Evolutionary conservation across 202 grass and related monocot species (phyloP).

Genomic region (Elaeis oleifera): DNA sequence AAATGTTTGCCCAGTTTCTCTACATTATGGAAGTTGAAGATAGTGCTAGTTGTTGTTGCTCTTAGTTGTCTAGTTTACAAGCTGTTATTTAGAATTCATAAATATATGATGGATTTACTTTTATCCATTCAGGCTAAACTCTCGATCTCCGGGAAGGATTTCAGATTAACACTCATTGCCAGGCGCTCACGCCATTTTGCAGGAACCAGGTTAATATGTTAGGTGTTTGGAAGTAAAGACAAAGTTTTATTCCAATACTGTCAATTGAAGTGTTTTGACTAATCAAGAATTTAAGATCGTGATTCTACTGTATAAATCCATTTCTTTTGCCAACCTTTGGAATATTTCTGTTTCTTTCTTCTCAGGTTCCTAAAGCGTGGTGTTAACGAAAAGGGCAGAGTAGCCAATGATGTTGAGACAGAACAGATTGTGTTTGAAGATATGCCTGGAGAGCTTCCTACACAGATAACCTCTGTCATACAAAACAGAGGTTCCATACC

Average conservation of each 20-base stretch:
- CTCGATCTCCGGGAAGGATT: slow-evolving; percentile 63
- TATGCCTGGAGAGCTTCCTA: slow-evolving; percentile 42
- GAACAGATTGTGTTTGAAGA: slow-evolving; percentile 96
- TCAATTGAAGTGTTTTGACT: background rate
- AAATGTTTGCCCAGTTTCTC: too few relatives aligned
- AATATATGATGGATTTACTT: slow-evolving; percentile 23
- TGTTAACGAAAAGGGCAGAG: slow-evolving; percentile 94
- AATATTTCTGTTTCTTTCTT: slow-evolving; percentile 17
- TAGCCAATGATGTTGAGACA: slow-evolving; percentile 97
- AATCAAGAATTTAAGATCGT: background rate
- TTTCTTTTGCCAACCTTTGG: too few relatives aligned
- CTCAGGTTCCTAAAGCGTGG: slow-evolving; percentile 87
- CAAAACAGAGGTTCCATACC: slow-evolving; percentile 98
- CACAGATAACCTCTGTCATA: slow-evolving; percentile 73
- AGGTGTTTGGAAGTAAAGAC: too few relatives aligned
- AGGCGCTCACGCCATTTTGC: slow-evolving; percentile 99
- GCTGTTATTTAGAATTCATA: too few relatives aligned
- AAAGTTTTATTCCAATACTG: background rate
- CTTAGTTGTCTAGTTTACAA: too few relatives aligned
- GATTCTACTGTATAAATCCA: background rate
- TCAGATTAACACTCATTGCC: slow-evolving; percentile 90
- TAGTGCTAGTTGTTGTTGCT: too few relatives aligned
- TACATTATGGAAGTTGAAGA: too few relatives aligned
- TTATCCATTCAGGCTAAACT: slow-evolving; percentile 59
- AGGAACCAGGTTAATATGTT: slow-evolving; percentile 72